Conservation (phyloP, 495 filamentous ascomycete genomes). For the Lichenothelia convexa region DNA sequence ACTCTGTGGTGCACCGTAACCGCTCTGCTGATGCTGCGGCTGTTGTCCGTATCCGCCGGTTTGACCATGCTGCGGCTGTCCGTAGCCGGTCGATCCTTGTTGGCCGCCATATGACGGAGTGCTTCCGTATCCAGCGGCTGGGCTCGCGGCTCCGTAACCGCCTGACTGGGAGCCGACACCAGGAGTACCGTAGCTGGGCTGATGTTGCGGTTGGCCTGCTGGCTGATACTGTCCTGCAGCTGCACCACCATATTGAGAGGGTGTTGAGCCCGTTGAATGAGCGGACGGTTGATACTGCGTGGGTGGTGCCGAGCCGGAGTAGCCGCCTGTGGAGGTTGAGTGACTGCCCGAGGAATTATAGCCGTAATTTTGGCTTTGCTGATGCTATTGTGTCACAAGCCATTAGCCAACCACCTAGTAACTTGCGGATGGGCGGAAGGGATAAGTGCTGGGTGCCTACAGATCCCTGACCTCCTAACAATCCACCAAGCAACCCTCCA, state of each 20-base stretch:
- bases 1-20: slow-evolving; percentile 1
- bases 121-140: slow-evolving; percentile 1
- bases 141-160: background rate
- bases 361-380: slow-evolving; percentile 12
- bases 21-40: slow-evolving; percentile 1
- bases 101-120: slow-evolving; percentile 6
- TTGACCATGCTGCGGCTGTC: slow-evolving; percentile 1
- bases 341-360: slow-evolving; percentile 5
- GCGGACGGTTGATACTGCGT: slow-evolving; percentile 7
- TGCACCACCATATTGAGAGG: slow-evolving; percentile 3
- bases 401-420: background rate
- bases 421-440: slow-evolving; percentile 1
- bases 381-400: background rate
- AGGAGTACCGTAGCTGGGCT: too few relatives aligned
- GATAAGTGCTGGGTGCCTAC: slow-evolving; percentile 4
- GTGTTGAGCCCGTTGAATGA: slow-evolving; percentile 1
- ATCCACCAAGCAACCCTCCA: slow-evolving; percentile 6
- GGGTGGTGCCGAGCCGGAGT: slow-evolving; percentile 9
- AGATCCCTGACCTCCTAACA: slow-evolving; percentile 18
- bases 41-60: background rate
- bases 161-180: too few relatives aligned
- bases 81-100: background rate
- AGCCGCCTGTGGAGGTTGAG: slow-evolving; percentile 1
- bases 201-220: slow-evolving; percentile 2
- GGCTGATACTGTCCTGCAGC: slow-evolving; percentile 6